Evolutionary conservation across 2,329 filamentous ascomycete species (phyloP), one percentile per base, ranked within the genome.

Genomic region (Cladobotryum protrusum): DNA sequence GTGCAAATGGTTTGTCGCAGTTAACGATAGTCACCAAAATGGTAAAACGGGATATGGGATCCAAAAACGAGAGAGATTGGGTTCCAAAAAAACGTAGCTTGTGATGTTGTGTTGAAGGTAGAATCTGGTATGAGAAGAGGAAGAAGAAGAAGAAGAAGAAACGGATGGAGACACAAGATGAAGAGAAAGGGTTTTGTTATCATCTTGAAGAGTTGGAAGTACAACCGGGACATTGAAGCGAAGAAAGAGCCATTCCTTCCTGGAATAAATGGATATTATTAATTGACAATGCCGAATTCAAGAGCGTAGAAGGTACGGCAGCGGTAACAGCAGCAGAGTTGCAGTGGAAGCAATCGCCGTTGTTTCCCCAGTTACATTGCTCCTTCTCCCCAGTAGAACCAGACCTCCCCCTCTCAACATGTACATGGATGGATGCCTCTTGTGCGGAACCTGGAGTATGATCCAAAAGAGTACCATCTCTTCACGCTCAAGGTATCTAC

Each of bases 1-100:
- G 36, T 36, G 34, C n/a, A 58, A 58, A 60, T 56, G 56, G 59
- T 49, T 57, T 54, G 58, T 58, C 56, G 57, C 57, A 50, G 53
- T 60, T 62, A 64, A 64, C 59, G 62, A 63, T 63, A 56, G 59
- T 58, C 56, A 60, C 62, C 63, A 63, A 64, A 61, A 62, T 50
- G 48, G 52, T 58, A 53, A 39, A 57, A 50, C 54, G 48, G 45
- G 40, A 49, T 39, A 45, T 35, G 52, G 47, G 57, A 59, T 63
- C 64, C 63, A 67, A 69, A 64, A 64, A 62, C n/a, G 11, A 45
- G 63, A 56, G 56, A 54, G 55, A 58, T n/a, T 56, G 36, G 48
- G 46, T 48, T 53, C 61, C 54, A 57, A 55, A 54, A 59, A 56
- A 50, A 51, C 52, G 57, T 52, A 56, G 54, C 54, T 59, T 55